Base-by-base conservation (phyloP, 768 basidiomycete species). In the Boletus rubescentipes region DNA sequence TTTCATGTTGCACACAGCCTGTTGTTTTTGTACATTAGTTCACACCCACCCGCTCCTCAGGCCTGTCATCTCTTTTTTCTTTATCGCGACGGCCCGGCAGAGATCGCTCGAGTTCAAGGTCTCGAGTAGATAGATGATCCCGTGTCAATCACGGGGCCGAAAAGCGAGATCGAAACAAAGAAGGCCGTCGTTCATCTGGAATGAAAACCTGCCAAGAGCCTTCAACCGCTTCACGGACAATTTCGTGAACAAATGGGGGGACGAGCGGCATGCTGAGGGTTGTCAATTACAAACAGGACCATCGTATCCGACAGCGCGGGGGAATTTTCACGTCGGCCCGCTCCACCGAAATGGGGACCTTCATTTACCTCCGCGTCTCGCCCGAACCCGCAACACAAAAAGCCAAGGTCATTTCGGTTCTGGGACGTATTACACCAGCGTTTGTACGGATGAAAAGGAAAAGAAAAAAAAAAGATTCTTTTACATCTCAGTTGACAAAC, bases 401-500 rank as follows among this genome's bases (percentile, higher is more conserved):
- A 16, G 11, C 10, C 4, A 29, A 34, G 21, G 26, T 29, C n/a
- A 26, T 46, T n/a, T 23, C 41, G 5, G 54, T 10, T 40, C 42
- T 40, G 34, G n/a, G 30, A 26, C 8, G 20, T 31, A 48, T 39
- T 20, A 35, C n/a, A 44, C 31, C n/a, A 16, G 35, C 20, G 4
- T 16, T 30, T 18, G 30, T 38, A 53, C 20, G 26, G 18, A 43
- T 37, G 20, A 29, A 31, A 37, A 3, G 5, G 32, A 53, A 32
- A 26, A 4, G 51, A 40, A 39, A 34, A 53, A 32, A 26, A 4
- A 53, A 40, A 39, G 50, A 16, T 21, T 31, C 37, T 37, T 35
- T 20, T n/a, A 26, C 9, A 31, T 51, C 54, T 60, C 70, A 84
- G 65, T 81, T 86, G 29, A 81, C 80, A 66, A 98, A 98, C 2